These are phyloP conservation scores for Aspergillus puulaauensis DNA, from an alignment of 2,329 filamentous ascomycete species.

Conservation along the genomic window DNA sequence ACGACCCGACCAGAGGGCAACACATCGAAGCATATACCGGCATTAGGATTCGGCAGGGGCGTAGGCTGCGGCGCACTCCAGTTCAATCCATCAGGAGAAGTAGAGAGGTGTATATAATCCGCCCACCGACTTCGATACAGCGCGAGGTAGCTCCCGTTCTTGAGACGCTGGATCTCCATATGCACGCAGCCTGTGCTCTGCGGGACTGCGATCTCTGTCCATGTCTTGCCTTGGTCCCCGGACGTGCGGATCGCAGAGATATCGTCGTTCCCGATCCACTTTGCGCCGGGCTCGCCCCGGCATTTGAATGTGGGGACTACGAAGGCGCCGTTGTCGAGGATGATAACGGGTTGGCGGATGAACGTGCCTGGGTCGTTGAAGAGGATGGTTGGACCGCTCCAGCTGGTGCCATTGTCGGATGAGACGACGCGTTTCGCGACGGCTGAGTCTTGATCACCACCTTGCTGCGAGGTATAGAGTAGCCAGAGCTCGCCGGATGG, in stretches of 20 bases:
- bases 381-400: neutral
- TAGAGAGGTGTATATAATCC: neutral
- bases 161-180: conserved; percentile 5
- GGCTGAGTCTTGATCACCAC: neutral
- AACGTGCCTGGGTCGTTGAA: conserved; percentile 2
- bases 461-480: neutral
- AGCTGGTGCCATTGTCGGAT: neutral
- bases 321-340: neutral
- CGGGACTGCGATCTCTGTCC: neutral
- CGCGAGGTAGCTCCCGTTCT: neutral
- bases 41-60: conserved; percentile 2
- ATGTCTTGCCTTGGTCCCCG: neutral
- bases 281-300: conserved; percentile 1
- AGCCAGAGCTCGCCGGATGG: neutral
- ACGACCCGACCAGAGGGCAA: neutral
- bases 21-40: conserved; percentile 10
- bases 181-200: conserved; percentile 3
- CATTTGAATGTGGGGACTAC: neutral
- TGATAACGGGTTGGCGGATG: conserved; percentile 4
- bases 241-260: neutral
- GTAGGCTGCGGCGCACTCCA: conserved; percentile 2
- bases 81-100: neutral
- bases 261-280: conserved; percentile 8
- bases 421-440: neutral
- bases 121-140: conserved; percentile 6